Evolutionary conservation across 768 basidiomycete species (phyloP).

Genomic region (Suillus variegatus): DNA sequence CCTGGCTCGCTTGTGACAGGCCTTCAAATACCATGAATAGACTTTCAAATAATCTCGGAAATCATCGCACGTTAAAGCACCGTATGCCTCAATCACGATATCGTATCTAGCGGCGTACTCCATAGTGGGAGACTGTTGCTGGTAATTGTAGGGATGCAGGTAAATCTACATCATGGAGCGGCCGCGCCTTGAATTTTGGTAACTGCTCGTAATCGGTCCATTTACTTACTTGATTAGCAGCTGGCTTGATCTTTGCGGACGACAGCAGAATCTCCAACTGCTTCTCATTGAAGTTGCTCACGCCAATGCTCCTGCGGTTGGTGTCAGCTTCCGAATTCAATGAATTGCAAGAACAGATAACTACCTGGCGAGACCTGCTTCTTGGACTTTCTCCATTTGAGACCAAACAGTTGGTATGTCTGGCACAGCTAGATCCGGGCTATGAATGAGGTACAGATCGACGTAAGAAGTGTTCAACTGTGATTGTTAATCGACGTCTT

Average conservation of each 20-base stretch:
- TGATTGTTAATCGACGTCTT: neutral
- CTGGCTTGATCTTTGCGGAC: slow-evolving; percentile 64
- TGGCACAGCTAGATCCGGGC: slow-evolving; percentile 50
- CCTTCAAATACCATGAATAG: slow-evolving; percentile 30
- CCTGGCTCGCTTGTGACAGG: slow-evolving; percentile 61
- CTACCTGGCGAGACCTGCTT: slow-evolving; percentile 58
- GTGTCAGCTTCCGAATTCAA: neutral
- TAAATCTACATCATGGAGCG: slow-evolving; percentile 43
- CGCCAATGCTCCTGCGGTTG: slow-evolving; percentile 61
- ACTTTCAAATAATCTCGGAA: neutral
- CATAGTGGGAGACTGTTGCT: slow-evolving; percentile 1
- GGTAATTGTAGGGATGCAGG: too few relatives aligned
- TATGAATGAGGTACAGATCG: slow-evolving; percentile 73
- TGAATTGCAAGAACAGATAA: slow-evolving; percentile 6
- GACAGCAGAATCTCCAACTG: slow-evolving; percentile 58
- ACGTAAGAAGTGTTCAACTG: slow-evolving; percentile 67
- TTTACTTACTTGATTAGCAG: slow-evolving; percentile 60
- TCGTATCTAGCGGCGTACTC: too few relatives aligned
- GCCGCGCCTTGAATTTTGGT: neutral
- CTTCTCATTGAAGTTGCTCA: slow-evolving; percentile 63
- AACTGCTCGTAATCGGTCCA: neutral
- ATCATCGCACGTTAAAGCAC: too few relatives aligned
- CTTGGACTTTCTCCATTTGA: slow-evolving; percentile 59
- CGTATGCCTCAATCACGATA: too few relatives aligned
- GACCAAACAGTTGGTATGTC: slow-evolving; percentile 66